Evolutionary conservation across 2,329 filamentous ascomycete species (phyloP).

Genomic region (Neonectria coccinea): DNA sequence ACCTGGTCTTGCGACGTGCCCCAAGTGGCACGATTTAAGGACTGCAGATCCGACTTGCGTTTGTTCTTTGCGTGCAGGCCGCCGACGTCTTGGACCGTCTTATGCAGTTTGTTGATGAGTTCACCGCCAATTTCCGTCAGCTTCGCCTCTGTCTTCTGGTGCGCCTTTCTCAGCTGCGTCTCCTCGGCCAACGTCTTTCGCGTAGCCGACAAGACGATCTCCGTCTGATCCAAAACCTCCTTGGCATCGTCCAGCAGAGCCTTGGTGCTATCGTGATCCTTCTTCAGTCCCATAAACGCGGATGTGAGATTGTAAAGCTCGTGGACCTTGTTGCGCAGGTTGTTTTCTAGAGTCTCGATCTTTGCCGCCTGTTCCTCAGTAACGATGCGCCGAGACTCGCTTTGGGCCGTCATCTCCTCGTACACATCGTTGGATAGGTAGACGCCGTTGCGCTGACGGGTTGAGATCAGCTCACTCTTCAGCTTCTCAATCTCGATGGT

Average conservation of each 20-base stretch:
- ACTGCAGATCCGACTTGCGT: slow-evolving; percentile 86
- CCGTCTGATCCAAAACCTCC: slow-evolving; percentile 85
- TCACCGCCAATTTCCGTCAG: slow-evolving; percentile 79
- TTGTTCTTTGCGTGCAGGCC: slow-evolving; percentile 88
- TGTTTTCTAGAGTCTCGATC: slow-evolving; percentile 91
- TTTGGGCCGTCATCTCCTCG: slow-evolving; percentile 91
- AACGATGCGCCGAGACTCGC: slow-evolving; percentile 90
- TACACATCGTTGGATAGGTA: slow-evolving; percentile 91
- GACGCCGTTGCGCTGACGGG: slow-evolving; percentile 92
- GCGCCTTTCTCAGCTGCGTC: slow-evolving; percentile 81
- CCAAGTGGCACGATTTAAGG: slow-evolving; percentile 84
- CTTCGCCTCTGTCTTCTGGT: slow-evolving; percentile 84
- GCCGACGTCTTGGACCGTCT: slow-evolving; percentile 83
- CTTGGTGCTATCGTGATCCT: slow-evolving; percentile 85
- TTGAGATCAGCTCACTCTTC: slow-evolving; percentile 92
- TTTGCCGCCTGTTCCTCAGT: slow-evolving; percentile 92
- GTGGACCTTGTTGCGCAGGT: slow-evolving; percentile 92
- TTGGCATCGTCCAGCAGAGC: slow-evolving; percentile 81
- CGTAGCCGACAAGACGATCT: slow-evolving; percentile 83
- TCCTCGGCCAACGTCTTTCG: slow-evolving; percentile 83
- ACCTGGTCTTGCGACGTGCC: slow-evolving; percentile 80
- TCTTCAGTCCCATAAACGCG: slow-evolving; percentile 88
- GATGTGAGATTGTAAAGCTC: slow-evolving; percentile 89
- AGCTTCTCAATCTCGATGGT: slow-evolving; percentile 93
- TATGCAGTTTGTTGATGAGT: slow-evolving; percentile 81